Evolutionary conservation across 345 rosid species (phyloP), one percentile per base, ranked within the genome.

Genomic region (Linum lewisii): DNA sequence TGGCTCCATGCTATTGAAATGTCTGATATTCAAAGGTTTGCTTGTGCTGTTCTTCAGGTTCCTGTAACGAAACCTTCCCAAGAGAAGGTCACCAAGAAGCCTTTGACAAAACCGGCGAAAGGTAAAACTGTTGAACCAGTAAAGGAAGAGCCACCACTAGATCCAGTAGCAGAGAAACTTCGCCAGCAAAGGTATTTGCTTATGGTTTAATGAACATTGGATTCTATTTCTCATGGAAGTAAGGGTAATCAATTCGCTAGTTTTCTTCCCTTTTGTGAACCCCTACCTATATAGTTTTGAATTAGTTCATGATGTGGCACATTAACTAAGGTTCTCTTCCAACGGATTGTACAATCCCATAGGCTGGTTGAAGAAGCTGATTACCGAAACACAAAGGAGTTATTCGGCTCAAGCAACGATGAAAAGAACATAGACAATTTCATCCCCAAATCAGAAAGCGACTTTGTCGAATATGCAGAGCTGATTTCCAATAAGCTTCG

Each of bases 321-420:
- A 34, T 22, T 7, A 10, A 6, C n/a, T n/a, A n/a, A n/a, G n/a
- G n/a, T n/a, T n/a, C n/a, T n/a, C n/a, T n/a, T n/a, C n/a, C n/a
- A n/a, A n/a, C n/a, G 45, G 63, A 37, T 34, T 60, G 59, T 26
- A 71, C 49, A 62, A 62, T 45, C 11, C 66, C 16, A 20, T 59
- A 94, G 97, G 78, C 83, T 94, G 58, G 96, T 90, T 24, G 99
- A 94, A 75, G 97, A 94, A 81, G 88, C 97, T 22, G 99, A 90
- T 70, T 90, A 77, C 71, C 69, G 34, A 60, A 71, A 88, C 59
- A 90, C 97, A 21, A 66, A 75, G 58, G 96, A 90, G 64, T 79
- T 94, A 56, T 94, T 90, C 42, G 75, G 75, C 16, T 76, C 73
- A 57, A 84, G 64, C 66, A 85, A 45, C 21, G 91, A 82, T 64